Evolutionary conservation across 2,329 filamentous ascomycete genomes (phyloP), one percentile per base, ranked within the genome.

Genomic region (Monosporascus sp.): DNA sequence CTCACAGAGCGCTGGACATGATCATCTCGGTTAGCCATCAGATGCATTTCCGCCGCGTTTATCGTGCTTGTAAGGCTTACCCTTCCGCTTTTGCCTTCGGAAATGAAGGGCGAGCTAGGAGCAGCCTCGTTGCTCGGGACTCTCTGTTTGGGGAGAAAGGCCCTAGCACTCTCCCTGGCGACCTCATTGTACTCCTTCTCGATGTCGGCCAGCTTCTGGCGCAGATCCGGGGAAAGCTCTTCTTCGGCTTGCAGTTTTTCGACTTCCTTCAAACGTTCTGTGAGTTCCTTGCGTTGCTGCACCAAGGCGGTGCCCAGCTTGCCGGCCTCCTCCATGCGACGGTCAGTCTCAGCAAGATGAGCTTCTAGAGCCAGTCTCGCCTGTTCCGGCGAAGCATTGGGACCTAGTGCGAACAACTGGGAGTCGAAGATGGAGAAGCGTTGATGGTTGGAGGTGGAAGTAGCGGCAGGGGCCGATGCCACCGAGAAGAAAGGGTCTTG

Each of bases 181-280:
- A 97, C 86, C 67, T 97, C 92, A 69, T 96, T 93, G 74, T 95
- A 97, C 66, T 99, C 94, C 70, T 85, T 90, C 71, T 99, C 94
- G 55, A 99, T 85, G 58, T 96, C 91, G 16, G 84, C 80, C 51
- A 99, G 80, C 72, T 89, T 91, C 64, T 87, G 82, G 55, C 88
- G 89, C 64, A 99, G 76, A 60, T 96, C 92, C 3, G 89, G 85
- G 0, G 87, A 86, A 50, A 97, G 84, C 57, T 96, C 88, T 24
- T 83, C 84, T 61, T 94, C 88, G 45, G 82, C 78, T 64, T 91
- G 80, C 55, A 90, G 78, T 66, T 86, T 84, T 63, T 96, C 90
- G 3, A 99, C 86, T 66, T 97, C 91, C 62, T 86, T 85, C 54
- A 99, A 73, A 61, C 88, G 86, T 45, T 95, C 88, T 44, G 85